Evolutionary conservation across 2,329 filamentous ascomycete species (phyloP), one percentile per base, ranked within the genome.

Genomic region (Curvularia hawaiiensis): DNA sequence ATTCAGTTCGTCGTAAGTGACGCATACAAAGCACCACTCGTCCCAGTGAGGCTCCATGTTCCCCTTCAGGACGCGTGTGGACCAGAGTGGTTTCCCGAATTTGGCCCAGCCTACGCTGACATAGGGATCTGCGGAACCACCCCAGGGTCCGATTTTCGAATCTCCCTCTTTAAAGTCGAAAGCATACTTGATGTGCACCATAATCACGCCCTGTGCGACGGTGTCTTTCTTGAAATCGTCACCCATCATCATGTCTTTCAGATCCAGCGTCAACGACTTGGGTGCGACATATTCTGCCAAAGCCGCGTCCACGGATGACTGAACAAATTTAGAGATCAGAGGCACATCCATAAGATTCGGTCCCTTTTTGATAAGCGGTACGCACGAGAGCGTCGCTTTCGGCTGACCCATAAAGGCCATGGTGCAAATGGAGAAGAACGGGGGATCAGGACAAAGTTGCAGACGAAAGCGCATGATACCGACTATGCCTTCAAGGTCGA

Each of bases 221-320:
- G 89, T 90, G 60, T 92, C 88, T 70, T 91, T 91, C 74, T 91
- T 92, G 78, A 89, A 91, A 66, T 92, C 89, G 56, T 91, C 89
- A 4, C 90, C 90, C 8, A 90, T 83, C 12, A 92, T 82, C 87
- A 91, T 91, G 58, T 90, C 88, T 71, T 91, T 90, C 33, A 92
- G 78, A 69, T 92, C 87, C 6, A 92, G 78, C 0, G 89, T 91
- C 51, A 91, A 76, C 54, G 87, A 90, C 77, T 90, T 91, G 0
- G 90, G 90, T 0, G 90, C 89, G 1, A 92, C 90, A 62, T 91
- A 92, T 69, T 91, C 85, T 0, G 88, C 87, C 69, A 91, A 81
- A 0, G 90, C 89, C 1, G 90, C 88, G 63, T 91, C 88, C 50
- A 92, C 86, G 1, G 88, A 85, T 0, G 86, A 88, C 65, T 92